A percentile compares a stretch with the other conserved stretches of the same genome.
Conservation (phyloP, 2,329 filamentous ascomycete genomes). For the Paecilomyces formosus region DNA sequence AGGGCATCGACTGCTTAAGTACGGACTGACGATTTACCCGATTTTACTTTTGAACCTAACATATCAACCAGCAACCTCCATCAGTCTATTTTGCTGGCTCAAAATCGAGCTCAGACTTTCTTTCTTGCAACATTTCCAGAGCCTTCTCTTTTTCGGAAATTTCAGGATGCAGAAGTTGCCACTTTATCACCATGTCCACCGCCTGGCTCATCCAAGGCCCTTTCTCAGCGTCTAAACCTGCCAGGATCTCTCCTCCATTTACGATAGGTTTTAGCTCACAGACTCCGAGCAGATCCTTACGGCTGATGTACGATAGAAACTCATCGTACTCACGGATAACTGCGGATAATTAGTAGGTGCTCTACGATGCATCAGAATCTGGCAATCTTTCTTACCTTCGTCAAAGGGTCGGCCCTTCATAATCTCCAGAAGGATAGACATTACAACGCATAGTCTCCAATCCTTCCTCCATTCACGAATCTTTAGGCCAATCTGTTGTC, state of each 20-base stretch:
- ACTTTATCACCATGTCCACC: constrained; percentile 71
- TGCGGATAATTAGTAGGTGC: constrained; percentile 14
- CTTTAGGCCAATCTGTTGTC: constrained; percentile 27
- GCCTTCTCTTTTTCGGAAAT: constrained; percentile 52
- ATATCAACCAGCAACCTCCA: too few relatives aligned
- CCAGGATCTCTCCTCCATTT: constrained; percentile 66
- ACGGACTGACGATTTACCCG: background rate
- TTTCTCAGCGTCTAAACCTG: constrained; percentile 56
- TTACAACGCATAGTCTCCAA: constrained; percentile 32
- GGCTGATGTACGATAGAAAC: constrained; percentile 47
- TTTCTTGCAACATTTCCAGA: constrained; percentile 51
- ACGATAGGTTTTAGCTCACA: constrained; percentile 57
- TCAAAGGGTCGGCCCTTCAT: constrained; percentile 23
- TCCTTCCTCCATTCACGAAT: constrained; percentile 30
- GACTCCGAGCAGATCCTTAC: constrained; percentile 42
- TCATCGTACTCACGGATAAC: constrained; percentile 45
- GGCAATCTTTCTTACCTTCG: constrained; percentile 19
- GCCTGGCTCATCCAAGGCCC: constrained; percentile 79
- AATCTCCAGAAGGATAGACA: constrained; percentile 32
- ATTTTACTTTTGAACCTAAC: background rate
- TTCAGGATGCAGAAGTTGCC: constrained; percentile 77
- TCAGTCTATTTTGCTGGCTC: background rate
- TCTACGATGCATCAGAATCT: constrained; percentile 21
- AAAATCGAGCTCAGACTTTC: constrained; percentile 44
- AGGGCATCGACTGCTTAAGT: background rate